A percentile compares a stretch with the other conserved stretches of the same genome.
These are phyloP conservation scores for Lyophyllum decastes DNA, from an alignment of 768 basidiomycete genomes.

Conservation along the genomic window DNA sequence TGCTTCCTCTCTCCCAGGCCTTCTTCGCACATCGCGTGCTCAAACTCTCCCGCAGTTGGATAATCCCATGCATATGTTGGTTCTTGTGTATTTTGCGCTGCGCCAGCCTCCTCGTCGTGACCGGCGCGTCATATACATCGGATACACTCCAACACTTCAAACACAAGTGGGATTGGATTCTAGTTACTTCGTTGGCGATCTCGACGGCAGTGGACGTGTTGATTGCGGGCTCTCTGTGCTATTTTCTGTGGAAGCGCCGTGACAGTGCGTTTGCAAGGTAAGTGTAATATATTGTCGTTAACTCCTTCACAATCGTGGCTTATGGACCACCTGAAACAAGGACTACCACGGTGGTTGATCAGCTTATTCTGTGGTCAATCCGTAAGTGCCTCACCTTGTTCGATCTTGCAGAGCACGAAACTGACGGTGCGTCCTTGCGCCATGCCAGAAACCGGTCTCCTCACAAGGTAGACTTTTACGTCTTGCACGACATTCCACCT, in stretches of 20 bases:
- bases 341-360: constrained; percentile 10
- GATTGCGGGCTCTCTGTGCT: constrained; percentile 8
- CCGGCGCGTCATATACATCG: background rate
- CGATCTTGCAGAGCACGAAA: background rate
- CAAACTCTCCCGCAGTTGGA: background rate
- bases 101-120: constrained; percentile 8
- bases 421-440: no score
- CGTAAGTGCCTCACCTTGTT: constrained; percentile 4
- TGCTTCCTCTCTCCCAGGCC: constrained; percentile 7
- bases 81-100: constrained; percentile 4
- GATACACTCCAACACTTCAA: constrained; percentile 3
- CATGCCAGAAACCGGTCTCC: constrained; percentile 8
- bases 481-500: background rate
- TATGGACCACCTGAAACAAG: background rate
- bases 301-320: background rate
- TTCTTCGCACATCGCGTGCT: constrained; percentile 17
- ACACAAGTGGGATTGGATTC: constrained; percentile 8
- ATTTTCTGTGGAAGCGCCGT: constrained; percentile 5
- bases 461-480: constrained; percentile 9
- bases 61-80: constrained; percentile 10
- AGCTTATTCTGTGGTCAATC: constrained; percentile 13
- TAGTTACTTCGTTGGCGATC: constrained; percentile 5
- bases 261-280: constrained; percentile 1
- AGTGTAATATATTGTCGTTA: background rate
- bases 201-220: constrained; percentile 12